phyloP scores from a whole-genome alignment of 345 rosid species.

The Excoecaria agallocha region DNA sequence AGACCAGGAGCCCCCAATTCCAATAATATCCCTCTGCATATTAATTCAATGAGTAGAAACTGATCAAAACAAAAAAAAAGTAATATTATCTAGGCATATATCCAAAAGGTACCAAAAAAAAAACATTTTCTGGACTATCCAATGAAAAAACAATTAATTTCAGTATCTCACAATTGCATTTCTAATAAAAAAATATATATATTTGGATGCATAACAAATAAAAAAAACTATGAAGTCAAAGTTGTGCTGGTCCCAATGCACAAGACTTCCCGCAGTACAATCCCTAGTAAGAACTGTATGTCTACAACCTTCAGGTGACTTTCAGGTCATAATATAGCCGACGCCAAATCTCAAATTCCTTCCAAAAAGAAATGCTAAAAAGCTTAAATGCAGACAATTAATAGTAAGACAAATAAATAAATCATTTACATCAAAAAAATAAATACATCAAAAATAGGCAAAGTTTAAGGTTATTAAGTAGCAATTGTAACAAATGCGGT shows the following conservation, averaged over 20 bases:
- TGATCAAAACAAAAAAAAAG: neutral
- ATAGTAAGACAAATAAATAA: too few species aligned
- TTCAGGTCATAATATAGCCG: neutral
- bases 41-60: neutral
- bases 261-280: neutral
- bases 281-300: neutral
- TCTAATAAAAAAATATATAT: neutral
- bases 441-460: too few species aligned
- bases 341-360: neutral
- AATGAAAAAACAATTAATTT: too few species aligned
- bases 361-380: neutral
- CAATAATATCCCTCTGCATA: constrained; percentile 72
- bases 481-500: too few species aligned
- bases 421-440: too few species aligned
- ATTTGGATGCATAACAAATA: neutral
- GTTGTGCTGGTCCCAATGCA: neutral
- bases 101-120: neutral
- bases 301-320: neutral
- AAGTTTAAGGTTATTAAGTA: too few species aligned
- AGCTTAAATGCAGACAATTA: neutral
- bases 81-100: too few species aligned
- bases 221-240: neutral
- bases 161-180: neutral
- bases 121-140: too few species aligned
- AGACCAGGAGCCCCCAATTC: constrained; percentile 85